Base-by-base conservation (phyloP, 2,329 filamentous ascomycete species). In the Curvularia sp. region DNA sequence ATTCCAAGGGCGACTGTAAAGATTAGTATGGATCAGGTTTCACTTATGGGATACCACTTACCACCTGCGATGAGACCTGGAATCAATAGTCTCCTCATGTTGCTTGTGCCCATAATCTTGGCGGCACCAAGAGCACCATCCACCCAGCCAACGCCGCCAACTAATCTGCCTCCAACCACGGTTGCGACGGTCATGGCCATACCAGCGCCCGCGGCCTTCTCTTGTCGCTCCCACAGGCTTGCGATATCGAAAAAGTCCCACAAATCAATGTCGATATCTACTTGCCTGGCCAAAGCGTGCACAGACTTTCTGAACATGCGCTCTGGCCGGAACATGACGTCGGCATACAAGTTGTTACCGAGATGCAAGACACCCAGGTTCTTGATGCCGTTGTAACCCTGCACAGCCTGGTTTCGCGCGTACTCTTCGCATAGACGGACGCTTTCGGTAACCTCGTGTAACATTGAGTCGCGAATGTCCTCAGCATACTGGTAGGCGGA, bases 161-260 rank as follows among this genome's bases (percentile, higher is more conserved):
- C 81, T 71, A 95, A 84, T 48, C 92, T 86, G 49, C 90, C 87
- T 56, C 94, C 92, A 4, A 98, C 83, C 1, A 96, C 92, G 56
- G 92, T 93, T 9, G 91, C 91, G 35, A 97, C 86, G 1, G 95
- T 99, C 72, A 99, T 84, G 5, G 94, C 95, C 89, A 99, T 93
- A 63, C 95, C 91, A 3, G 93, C 96, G 39, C 94, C 92, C 5
- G 94, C 93, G 55, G 96, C 84, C 83, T 98, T 99, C 78, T 99
- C 95, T 75, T 98, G 94, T 53, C 88, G 86, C 72, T 97, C 92
- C 81, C 96, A 85, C 5, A 98, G 80, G 10, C 88, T 90, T 18
- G 88, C 84, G 76, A 93, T 84, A 77, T 99, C 95, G 70, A 99
- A 91, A 82, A 99, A 98, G 79, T 99, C 95, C 85, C 85, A 90